Percentiles rank a stretch among this genome's conserved stretches.
Conservation (phyloP, 768 basidiomycete species). For the Lactarius indigo region DNA sequence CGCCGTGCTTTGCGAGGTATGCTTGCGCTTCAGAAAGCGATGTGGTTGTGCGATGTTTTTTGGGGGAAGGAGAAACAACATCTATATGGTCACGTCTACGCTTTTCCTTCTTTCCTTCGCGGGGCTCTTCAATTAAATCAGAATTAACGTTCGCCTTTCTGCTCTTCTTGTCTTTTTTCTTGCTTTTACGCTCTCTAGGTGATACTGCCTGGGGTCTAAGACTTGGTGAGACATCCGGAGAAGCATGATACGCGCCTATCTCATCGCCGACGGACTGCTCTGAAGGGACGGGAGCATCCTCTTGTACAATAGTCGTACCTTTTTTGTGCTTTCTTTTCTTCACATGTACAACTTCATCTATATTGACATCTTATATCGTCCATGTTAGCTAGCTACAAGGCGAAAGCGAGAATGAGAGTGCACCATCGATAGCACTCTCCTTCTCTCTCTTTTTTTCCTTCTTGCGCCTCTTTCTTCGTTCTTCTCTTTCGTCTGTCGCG, state of each 20-base stretch:
- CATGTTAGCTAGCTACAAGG: background rate
- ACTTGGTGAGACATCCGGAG: background rate
- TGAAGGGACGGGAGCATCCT: too few relatives aligned
- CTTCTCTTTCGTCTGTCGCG: background rate
- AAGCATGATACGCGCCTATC: background rate
- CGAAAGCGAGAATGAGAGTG: background rate
- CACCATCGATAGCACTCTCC: slow-evolving; percentile 2
- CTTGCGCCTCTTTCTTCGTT: slow-evolving; percentile 1
- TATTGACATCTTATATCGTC: background rate
- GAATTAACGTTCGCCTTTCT: slow-evolving; percentile 13
- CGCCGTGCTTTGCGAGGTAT: slow-evolving; percentile 68
- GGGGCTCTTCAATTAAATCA: background rate
- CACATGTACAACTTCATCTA: background rate
- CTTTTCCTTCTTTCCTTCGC: slow-evolving; percentile 33
- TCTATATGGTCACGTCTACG: slow-evolving; percentile 35
- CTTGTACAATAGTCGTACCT: background rate
- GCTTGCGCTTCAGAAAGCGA: slow-evolving; percentile 23
- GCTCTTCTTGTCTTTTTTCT: slow-evolving; percentile 29
- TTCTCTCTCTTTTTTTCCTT: slow-evolving; percentile 1
- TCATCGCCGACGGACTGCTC: background rate
- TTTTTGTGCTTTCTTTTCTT: slow-evolving; percentile 9
- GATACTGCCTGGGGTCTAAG: background rate
- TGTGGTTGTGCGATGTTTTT: slow-evolving; percentile 26
- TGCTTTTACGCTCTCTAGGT: background rate
- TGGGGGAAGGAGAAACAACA: slow-evolving; percentile 17